Evolutionary conservation across 345 rosid genomes (phyloP).

Genomic region (Rhodamnia argentea): DNA sequence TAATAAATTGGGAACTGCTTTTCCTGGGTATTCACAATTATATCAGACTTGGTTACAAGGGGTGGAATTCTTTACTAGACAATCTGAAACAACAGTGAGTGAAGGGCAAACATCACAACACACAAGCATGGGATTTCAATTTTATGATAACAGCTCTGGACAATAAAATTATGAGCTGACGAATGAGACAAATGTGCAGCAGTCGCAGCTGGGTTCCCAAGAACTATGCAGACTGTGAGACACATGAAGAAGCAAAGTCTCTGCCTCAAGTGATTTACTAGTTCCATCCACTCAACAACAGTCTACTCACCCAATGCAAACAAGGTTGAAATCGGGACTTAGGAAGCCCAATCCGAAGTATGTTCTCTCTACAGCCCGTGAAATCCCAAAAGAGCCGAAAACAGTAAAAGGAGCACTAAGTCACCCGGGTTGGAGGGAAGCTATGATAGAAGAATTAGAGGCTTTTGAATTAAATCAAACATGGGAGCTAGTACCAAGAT

Average conservation of each 20-base stretch:
- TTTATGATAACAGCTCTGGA: not conserved
- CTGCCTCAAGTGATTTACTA: not conserved
- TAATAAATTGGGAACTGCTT: not conserved
- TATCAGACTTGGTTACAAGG: not conserved
- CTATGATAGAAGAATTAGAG: not conserved
- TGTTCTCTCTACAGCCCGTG: not conserved
- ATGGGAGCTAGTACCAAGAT: not conserved
- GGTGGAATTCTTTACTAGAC: not conserved
- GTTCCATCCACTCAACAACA: no score
- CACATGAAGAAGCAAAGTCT: not conserved
- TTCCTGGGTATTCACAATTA: not conserved
- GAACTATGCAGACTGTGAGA: not conserved
- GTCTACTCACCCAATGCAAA: not conserved
- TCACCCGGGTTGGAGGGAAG: not conserved
- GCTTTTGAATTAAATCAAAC: not conserved
- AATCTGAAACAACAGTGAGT: not conserved
- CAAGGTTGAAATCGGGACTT: not conserved
- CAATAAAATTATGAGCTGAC: not conserved
- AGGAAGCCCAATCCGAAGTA: not conserved
- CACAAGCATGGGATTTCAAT: not conserved
- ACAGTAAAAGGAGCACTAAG: not conserved
- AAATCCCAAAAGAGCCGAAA: not conserved
- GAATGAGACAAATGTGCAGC: not conserved
- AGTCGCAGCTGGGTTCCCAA: not conserved
- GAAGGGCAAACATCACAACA: not conserved